These are phyloP conservation scores for Lepidium sativum DNA, from an alignment of 345 rosid genomes.

Conservation along the genomic window DNA sequence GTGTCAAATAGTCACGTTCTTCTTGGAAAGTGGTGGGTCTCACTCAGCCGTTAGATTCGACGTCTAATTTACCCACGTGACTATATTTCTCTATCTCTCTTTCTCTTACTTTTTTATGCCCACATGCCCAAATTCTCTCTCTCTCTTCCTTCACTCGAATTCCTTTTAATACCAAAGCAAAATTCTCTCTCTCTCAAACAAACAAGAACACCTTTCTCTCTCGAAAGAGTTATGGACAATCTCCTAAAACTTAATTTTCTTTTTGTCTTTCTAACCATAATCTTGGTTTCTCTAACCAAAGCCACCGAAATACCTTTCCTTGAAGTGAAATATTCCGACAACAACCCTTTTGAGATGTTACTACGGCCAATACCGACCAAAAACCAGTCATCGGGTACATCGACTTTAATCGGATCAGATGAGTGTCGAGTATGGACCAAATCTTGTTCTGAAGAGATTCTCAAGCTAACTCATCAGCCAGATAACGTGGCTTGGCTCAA, in stretches of 20 bases:
- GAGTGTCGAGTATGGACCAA: slow-evolving; percentile 20
- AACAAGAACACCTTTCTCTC: not conserved
- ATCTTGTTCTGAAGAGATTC: slow-evolving; percentile 21
- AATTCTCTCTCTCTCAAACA: not conserved
- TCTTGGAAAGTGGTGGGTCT: not conserved
- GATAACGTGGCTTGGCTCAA: slow-evolving; percentile 53
- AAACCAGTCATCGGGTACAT: slow-evolving; percentile 12
- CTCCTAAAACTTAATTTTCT: slow-evolving; percentile 11
- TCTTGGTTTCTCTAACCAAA: not conserved
- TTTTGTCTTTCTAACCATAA: not conserved
- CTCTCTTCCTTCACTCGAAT: not conserved
- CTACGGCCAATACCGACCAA: not conserved
- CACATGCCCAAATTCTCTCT: slow-evolving; percentile 14
- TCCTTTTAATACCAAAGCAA: not conserved
- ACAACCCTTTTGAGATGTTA: not conserved
- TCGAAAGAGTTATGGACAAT: slow-evolving; percentile 8
- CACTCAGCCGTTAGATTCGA: slow-evolving; percentile 5
- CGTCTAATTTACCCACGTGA: slow-evolving; percentile 21
- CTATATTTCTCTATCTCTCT: not conserved
- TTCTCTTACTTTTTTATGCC: not conserved
- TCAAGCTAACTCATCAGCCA: slow-evolving; percentile 29
- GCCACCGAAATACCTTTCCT: slow-evolving; percentile 13
- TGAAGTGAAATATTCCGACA: slow-evolving; percentile 7
- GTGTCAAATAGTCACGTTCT: not conserved
- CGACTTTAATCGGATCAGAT: not conserved